Evolutionary conservation across 371 early-diverging fungal genomes (phyloP).

Genomic region (Umbelopsis sp.): DNA sequence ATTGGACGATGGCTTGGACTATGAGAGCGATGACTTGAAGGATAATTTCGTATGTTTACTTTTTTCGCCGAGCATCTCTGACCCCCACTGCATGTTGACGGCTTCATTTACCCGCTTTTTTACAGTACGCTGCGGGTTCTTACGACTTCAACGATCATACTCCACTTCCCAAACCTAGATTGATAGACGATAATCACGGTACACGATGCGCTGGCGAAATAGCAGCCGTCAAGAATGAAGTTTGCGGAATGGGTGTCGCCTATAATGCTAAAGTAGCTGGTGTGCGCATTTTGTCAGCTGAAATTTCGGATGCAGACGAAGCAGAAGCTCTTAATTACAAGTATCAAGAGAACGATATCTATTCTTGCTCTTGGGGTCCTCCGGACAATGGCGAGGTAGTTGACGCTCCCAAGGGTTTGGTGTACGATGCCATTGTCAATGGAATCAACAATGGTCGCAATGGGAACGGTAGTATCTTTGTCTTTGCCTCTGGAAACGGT

Average conservation of each 20-base stretch:
- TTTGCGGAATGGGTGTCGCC: conserved; percentile 96
- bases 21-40: conserved; percentile 78
- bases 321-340: conserved; percentile 85
- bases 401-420: conserved; percentile 80
- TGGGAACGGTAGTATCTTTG: conserved; percentile 87
- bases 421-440: conserved; percentile 80
- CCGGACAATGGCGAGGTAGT: conserved; percentile 80
- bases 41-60: conserved; percentile 79
- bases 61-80: not conserved
- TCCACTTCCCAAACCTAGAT: conserved; percentile 74
- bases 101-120: not conserved
- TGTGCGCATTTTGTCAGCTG: conserved; percentile 49
- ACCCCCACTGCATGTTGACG: not conserved
- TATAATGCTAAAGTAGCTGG: conserved; percentile 89
- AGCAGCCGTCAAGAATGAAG: conserved; percentile 85
- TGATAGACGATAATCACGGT: conserved; percentile 89
- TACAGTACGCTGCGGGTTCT: conserved; percentile 80
- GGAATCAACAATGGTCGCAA: conserved; percentile 83
- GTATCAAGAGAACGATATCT: conserved; percentile 86
- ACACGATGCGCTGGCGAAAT: conserved; percentile 98
- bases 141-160: conserved; percentile 91
- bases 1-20: conserved; percentile 95
- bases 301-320: conserved; percentile 70
- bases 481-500: conserved; percentile 96
- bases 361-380: conserved; percentile 95